Conservation (phyloP, 106 monocot genomes). For the Triglochin maritima region DNA sequence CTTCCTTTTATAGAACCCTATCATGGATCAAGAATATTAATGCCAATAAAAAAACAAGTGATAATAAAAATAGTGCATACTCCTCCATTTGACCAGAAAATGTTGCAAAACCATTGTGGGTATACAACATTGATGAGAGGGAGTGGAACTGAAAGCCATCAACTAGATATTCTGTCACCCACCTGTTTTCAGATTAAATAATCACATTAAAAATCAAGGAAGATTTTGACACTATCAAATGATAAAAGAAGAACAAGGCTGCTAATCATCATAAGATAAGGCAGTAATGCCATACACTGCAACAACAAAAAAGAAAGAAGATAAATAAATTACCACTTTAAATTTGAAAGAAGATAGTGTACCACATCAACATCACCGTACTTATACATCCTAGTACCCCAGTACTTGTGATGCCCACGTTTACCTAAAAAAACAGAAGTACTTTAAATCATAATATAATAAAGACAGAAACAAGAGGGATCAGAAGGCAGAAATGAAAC, state of each 20-base stretch:
- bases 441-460: neutral
- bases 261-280: too few species aligned
- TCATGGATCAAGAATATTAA: neutral
- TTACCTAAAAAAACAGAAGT: slow-evolving; percentile 56
- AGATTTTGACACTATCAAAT: neutral
- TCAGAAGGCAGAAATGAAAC: too few species aligned
- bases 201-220: neutral
- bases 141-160: slow-evolving; percentile 98
- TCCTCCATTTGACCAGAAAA: slow-evolving; percentile 88
- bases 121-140: slow-evolving; percentile 91
- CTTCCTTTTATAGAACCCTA: too few species aligned
- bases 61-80: slow-evolving; percentile 33
- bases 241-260: neutral
- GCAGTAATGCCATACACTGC: neutral
- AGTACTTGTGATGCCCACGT: slow-evolving; percentile 92
- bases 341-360: slow-evolving; percentile 91
- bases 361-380: slow-evolving; percentile 87
- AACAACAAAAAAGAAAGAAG: neutral
- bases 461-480: too few species aligned
- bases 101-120: slow-evolving; percentile 89
- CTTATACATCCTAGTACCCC: slow-evolving; percentile 96
- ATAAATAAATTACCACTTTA: slow-evolving; percentile 61
- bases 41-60: neutral
- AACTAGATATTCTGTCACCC: slow-evolving; percentile 78
- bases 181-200: slow-evolving; percentile 33